Evolutionary conservation across 2,329 filamentous ascomycete species (phyloP).

Genomic region (Aspergillus sclerotialis): DNA sequence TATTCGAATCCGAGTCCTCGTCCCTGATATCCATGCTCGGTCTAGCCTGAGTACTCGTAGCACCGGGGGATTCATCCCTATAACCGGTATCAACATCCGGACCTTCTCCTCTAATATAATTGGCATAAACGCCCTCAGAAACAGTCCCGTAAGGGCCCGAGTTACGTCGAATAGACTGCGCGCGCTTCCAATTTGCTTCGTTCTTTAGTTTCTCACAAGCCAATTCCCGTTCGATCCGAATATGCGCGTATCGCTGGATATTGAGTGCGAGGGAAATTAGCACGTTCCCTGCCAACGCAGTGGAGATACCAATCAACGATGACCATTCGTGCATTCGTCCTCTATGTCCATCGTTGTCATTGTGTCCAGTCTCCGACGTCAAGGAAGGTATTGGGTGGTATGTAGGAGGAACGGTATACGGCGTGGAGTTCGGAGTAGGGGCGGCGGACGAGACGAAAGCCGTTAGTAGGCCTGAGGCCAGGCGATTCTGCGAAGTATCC

Average conservation of each 20-base stretch:
- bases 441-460: constrained; percentile 16
- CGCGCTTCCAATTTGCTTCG: constrained; percentile 47
- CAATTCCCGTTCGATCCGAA: constrained; percentile 67
- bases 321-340: constrained; percentile 57
- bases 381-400: constrained; percentile 11
- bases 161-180: constrained; percentile 11
- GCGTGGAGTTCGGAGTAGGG: constrained; percentile 14
- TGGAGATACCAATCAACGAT: constrained; percentile 87
- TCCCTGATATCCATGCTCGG: constrained; percentile 6
- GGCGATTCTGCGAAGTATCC: constrained; percentile 17
- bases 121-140: constrained; percentile 9
- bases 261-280: constrained; percentile 94
- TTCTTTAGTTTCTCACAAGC: constrained; percentile 51
- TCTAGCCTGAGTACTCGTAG: constrained; percentile 21
- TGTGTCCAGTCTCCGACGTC: constrained; percentile 9
- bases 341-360: constrained; percentile 13
- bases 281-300: constrained; percentile 85
- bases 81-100: constrained; percentile 6
- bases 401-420: constrained; percentile 10
- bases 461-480: constrained; percentile 23
- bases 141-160: constrained; percentile 40
- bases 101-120: constrained; percentile 8
- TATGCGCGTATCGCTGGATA: constrained; percentile 92
- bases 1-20: constrained; percentile 38
- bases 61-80: constrained; percentile 13